Conservation (phyloP, 2,329 filamentous ascomycete species). For the Blumeria hordei region DNA sequence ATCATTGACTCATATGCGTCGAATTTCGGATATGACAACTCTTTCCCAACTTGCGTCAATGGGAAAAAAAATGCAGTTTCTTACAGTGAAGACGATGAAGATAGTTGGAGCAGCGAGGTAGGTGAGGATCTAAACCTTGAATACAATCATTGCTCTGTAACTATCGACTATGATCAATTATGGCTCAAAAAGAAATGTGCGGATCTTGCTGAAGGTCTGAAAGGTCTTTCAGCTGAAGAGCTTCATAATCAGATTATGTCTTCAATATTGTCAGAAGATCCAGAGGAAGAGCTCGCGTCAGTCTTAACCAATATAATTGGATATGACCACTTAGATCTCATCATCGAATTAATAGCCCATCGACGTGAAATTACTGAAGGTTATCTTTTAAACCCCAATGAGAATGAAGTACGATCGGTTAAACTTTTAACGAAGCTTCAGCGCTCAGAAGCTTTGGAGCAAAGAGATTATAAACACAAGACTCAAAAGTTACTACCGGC, state of each 20-base stretch:
- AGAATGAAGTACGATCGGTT: conserved; percentile 20
- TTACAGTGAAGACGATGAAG: conserved; percentile 42
- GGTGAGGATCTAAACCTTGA: conserved; percentile 20
- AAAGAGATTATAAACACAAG: conserved; percentile 67
- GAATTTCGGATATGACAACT: no score
- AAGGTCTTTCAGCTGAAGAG: conserved; percentile 42
- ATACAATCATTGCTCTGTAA: conserved; percentile 3
- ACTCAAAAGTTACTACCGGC: conserved; percentile 43
- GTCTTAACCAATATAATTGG: conserved; percentile 73
- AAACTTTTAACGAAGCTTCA: conserved; percentile 52
- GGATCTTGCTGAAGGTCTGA: conserved; percentile 36
- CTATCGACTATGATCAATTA: conserved; percentile 24
- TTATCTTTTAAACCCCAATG: conserved; percentile 17
- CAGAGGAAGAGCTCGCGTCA: conserved; percentile 77
- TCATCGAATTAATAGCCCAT: conserved; percentile 70
- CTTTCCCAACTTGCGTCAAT: background rate
- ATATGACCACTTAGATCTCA: conserved; percentile 79
- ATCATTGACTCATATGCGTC: no score
- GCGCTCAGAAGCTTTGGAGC: conserved; percentile 52
- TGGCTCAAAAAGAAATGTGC: conserved; percentile 55
- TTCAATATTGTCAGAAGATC: conserved; percentile 39
- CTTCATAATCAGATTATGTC: conserved; percentile 57
- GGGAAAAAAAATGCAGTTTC: background rate
- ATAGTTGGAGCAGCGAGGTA: conserved; percentile 39
- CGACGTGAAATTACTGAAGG: conserved; percentile 35